A percentile compares a stretch with the other conserved stretches of the same genome.
These are phyloP conservation scores for Endoconidiophora polonica DNA, from an alignment of 2,329 filamentous ascomycete species.

Conservation along the genomic window DNA sequence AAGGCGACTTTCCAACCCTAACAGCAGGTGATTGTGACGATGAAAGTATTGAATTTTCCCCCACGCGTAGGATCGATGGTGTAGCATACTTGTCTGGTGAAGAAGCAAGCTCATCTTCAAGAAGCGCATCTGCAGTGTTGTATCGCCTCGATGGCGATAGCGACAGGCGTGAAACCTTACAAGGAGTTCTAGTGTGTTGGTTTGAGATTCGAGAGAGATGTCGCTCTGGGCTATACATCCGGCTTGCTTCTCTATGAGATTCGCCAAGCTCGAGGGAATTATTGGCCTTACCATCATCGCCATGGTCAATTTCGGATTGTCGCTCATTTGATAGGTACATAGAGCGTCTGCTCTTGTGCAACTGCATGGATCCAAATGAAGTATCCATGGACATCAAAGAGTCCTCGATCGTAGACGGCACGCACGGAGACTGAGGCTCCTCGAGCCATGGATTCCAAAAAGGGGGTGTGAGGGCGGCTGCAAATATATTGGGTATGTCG, in stretches of 20 bases:
- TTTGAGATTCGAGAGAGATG: not conserved
- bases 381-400: too few species aligned
- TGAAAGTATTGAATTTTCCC: too few species aligned
- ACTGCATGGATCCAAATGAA: too few species aligned
- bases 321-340: too few species aligned
- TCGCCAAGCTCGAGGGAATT: not conserved
- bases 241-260: not conserved
- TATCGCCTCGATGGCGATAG: slow-evolving; percentile 7
- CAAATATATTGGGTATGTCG: slow-evolving; percentile 4
- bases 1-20: not conserved
- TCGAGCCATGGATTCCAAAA: slow-evolving; percentile 2
- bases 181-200: not conserved
- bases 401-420: not conserved
- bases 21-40: slow-evolving; percentile 1
- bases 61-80: not conserved
- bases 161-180: not conserved
- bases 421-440: not conserved
- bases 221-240: not conserved
- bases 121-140: slow-evolving; percentile 2
- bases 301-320: not conserved
- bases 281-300: not conserved
- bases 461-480: slow-evolving; percentile 8
- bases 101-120: slow-evolving; percentile 10
- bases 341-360: too few species aligned
- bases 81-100: slow-evolving; percentile 4